Base-by-base conservation (phyloP, 2,329 filamentous ascomycete genomes). In the Exophiala bonariae region DNA sequence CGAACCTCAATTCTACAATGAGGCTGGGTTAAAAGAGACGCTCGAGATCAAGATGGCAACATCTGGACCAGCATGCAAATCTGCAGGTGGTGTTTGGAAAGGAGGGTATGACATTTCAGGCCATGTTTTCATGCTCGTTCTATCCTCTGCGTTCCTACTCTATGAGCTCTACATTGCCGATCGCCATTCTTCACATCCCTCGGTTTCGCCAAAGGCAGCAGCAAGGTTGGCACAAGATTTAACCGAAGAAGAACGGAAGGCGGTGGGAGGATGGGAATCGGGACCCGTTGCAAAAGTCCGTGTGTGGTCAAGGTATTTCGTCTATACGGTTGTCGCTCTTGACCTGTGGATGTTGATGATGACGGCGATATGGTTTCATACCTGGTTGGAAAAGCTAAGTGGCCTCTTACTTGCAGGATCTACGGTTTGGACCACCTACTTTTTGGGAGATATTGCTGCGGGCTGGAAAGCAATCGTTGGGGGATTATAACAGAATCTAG, bases 301-400 rank as follows among this genome's bases (percentile, higher is more conserved):
- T 71, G 86, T 56, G 79, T 83, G 54, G 69, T 71, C 61, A 57
- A 71, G 58, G 52, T 79, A 64, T 64, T 69, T 74, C 47, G 66
- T 70, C 4, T 68, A 78, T 18, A 77, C 63, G 0, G 81, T 96
- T 19, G 78, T 86, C 14, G 83, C 69, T 0, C 61, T 96, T 63
- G 89, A 85, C 63, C 80, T 85, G 74, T 97, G 93, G 89, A 99
- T 99, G 93, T 69, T 99, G 65, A 76, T 97, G 52, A 99, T 99
- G 93, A 99, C 93, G 32, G 91, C 91, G 2, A 91, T 95, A 31
- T 99, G 92, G 76, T 99, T 99, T 63, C 93, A 99, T 68, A 99
- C 93, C 1, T 97, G 92, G 91, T 85, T 95, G 61, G 93, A 99
- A 74, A 99, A 97, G 85, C 61, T 78, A 45, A 76, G 73, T 20